Percentiles rank a stretch among this genome's conserved stretches.
Conservation (phyloP, 768 basidiomycete genomes). For the Coprinopsis sp. region DNA sequence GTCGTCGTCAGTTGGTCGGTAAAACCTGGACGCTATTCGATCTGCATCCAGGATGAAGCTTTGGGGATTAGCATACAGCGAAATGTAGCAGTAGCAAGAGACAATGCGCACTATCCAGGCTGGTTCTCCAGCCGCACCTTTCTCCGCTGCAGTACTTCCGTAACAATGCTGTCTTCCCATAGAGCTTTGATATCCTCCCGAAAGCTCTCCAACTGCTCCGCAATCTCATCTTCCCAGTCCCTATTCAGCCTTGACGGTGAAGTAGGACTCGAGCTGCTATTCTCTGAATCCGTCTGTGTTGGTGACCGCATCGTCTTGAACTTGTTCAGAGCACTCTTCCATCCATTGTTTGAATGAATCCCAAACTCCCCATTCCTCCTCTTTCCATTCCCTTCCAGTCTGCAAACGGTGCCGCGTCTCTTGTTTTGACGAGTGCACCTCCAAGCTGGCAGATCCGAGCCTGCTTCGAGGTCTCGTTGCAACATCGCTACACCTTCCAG, state of each 20-base stretch:
- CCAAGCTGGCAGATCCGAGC: constrained; percentile 55
- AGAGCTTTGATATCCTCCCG: constrained; percentile 62
- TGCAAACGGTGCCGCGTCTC: constrained; percentile 39
- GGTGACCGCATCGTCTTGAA: constrained; percentile 38
- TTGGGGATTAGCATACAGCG: constrained; percentile 7
- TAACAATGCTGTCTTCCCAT: constrained; percentile 63
- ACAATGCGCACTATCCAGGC: constrained; percentile 65
- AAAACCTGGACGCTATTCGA: constrained; percentile 57
- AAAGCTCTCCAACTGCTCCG: constrained; percentile 56
- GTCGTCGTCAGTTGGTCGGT: constrained; percentile 71
- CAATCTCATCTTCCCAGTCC: constrained; percentile 44
- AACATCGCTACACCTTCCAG: constrained; percentile 55
- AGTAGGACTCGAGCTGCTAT: constrained; percentile 14
- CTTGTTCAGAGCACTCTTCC: constrained; percentile 59
- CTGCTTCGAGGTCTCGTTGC: constrained; percentile 54
- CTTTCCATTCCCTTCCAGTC: constrained; percentile 11
- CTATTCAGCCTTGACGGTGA: constrained; percentile 27
- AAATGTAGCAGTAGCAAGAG: constrained; percentile 5
- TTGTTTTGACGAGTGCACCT: constrained; percentile 39
- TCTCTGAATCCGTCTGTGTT: constrained; percentile 5
- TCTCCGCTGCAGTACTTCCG: constrained; percentile 51
- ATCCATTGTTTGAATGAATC: constrained; percentile 59
- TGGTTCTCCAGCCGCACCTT: constrained; percentile 61
- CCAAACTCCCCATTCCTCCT: constrained; percentile 46
- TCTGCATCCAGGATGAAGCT: constrained; percentile 71